These are phyloP conservation scores for Panicum miliaceum DNA, from an alignment of 176 grass and related monocot species.

Conservation along the genomic window DNA sequence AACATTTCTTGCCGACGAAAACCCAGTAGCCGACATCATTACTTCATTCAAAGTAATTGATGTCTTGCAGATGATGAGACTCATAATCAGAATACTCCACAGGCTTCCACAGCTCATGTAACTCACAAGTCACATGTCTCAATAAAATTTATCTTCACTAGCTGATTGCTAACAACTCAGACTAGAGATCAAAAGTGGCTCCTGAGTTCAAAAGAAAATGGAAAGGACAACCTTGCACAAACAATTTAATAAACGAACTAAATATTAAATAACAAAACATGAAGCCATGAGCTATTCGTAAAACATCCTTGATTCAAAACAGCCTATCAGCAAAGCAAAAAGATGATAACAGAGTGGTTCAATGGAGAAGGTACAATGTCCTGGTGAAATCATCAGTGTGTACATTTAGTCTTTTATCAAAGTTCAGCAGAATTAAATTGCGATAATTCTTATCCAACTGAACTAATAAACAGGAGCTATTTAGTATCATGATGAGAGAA, in stretches of 20 bases:
- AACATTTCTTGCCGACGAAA: background rate
- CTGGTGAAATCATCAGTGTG: background rate
- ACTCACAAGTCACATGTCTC: background rate
- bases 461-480: conserved; percentile 2
- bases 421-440: background rate
- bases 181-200: background rate
- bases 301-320: conserved; percentile 12
- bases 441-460: background rate
- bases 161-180: background rate
- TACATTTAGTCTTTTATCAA: conserved; percentile 19
- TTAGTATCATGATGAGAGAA: background rate
- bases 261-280: background rate
- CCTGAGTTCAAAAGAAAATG: background rate
- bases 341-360: background rate
- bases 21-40: background rate
- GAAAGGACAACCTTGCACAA: background rate
- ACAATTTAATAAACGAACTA: background rate
- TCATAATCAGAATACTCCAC: background rate
- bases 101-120: conserved; percentile 5
- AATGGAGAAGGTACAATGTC: background rate
- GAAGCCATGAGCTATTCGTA: background rate
- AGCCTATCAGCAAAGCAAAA: background rate
- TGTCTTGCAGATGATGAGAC: background rate
- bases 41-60: background rate
- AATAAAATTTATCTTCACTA: background rate